Evolutionary conservation across 352 stramenopile genomes (phyloP).

Genomic region (Phytophthora uliginosa): DNA sequence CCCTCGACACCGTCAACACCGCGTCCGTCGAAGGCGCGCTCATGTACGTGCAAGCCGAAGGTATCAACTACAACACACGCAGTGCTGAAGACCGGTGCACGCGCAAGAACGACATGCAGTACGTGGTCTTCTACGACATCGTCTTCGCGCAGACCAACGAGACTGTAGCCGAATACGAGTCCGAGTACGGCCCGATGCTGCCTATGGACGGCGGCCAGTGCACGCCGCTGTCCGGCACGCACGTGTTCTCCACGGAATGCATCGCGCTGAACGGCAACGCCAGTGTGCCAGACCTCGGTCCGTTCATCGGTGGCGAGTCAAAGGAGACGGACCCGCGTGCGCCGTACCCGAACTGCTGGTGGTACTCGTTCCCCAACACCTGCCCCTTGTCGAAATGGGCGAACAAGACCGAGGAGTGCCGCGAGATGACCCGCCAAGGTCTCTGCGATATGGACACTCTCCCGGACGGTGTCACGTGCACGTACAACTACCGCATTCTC

Average conservation of each 20-base stretch:
- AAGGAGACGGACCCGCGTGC: constrained; percentile 46
- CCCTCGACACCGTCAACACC: constrained; percentile 54
- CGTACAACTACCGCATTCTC: constrained; percentile 79
- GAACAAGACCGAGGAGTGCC: constrained; percentile 60
- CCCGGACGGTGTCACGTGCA: constrained; percentile 74
- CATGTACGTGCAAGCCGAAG: constrained; percentile 64
- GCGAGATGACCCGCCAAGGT: constrained; percentile 41
- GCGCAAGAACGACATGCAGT: constrained; percentile 48
- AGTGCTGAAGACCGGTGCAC: constrained; percentile 29
- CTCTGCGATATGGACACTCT: constrained; percentile 56
- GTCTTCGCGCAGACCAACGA: constrained; percentile 40
- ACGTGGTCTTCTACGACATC: constrained; percentile 55
- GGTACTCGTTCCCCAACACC: constrained; percentile 68
- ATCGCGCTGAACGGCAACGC: constrained; percentile 41
- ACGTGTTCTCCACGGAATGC: constrained; percentile 36
- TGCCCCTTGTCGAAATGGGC: constrained; percentile 46
- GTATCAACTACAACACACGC: constrained; percentile 57
- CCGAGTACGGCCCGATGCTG: constrained; percentile 44
- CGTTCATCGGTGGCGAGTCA: constrained; percentile 41
- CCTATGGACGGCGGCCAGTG: constrained; percentile 50
- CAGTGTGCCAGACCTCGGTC: constrained; percentile 32
- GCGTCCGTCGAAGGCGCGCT: constrained; percentile 58
- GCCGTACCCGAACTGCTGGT: constrained; percentile 59
- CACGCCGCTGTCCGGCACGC: constrained; percentile 29
- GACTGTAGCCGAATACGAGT: constrained; percentile 39